A percentile compares a stretch with the other conserved stretches of the same genome.
These are phyloP conservation scores for Nakazawaea ernobii DNA, from an alignment of 805 yeast genomes.

Conservation along the genomic window DNA sequence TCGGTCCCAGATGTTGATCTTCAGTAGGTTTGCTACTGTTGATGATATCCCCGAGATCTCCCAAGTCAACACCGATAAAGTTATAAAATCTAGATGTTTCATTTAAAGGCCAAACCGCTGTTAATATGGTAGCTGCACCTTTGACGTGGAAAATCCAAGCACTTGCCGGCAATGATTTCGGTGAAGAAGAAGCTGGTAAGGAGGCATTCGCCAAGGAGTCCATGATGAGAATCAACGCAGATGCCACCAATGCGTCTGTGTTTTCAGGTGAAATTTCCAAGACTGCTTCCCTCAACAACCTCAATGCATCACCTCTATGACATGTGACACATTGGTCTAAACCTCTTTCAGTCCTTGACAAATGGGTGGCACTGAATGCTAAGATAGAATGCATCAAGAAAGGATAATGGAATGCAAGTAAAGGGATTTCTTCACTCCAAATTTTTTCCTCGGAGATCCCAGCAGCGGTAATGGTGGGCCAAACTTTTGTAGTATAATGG, in stretches of 20 bases:
- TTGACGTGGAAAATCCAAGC: slow-evolving; percentile 97
- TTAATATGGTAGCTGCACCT: slow-evolving; percentile 92
- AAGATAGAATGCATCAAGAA: slow-evolving; percentile 88
- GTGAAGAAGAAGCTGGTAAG: slow-evolving; percentile 42
- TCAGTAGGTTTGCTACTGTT: slow-evolving; percentile 22
- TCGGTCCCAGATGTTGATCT: background rate
- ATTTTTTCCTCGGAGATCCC: slow-evolving; percentile 82
- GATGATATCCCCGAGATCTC: slow-evolving; percentile 77
- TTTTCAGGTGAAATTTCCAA: slow-evolving; percentile 76
- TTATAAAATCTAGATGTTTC: slow-evolving; percentile 60
- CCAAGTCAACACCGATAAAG: slow-evolving; percentile 78
- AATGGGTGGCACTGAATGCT: slow-evolving; percentile 89
- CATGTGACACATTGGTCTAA: slow-evolving; percentile 76
- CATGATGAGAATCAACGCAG: slow-evolving; percentile 84
- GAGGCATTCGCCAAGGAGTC: slow-evolving; percentile 92
- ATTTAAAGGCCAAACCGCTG: slow-evolving; percentile 93
- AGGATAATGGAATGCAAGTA: slow-evolving; percentile 81
- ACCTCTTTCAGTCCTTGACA: slow-evolving; percentile 70
- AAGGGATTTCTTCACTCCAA: slow-evolving; percentile 86
- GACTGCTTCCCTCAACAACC: slow-evolving; percentile 79
- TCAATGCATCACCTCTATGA: slow-evolving; percentile 83
- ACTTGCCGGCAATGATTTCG: slow-evolving; percentile 75
- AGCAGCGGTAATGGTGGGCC: slow-evolving; percentile 83
- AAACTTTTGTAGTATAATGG: slow-evolving; percentile 80
- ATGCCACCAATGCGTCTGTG: slow-evolving; percentile 90